Evolutionary conservation across 106 monocot genomes (phyloP), one percentile per base, ranked within the genome.

Genomic region (Acorus gramineus): DNA sequence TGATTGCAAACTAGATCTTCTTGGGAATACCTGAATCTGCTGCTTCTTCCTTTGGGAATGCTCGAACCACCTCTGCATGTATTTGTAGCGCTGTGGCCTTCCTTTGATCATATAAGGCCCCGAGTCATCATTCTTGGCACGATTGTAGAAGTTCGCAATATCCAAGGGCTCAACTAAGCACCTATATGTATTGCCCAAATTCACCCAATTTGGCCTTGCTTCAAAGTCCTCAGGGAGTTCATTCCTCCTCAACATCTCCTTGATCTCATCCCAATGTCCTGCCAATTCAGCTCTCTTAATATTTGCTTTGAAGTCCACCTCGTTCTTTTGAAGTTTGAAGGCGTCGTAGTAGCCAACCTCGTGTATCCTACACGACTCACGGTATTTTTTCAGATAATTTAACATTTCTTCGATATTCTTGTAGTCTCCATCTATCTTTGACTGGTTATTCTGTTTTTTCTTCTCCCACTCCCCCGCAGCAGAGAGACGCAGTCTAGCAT

Each of bases 71-170:
- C 60, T 75, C 47, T 83, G 79, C 3, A 75, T 75, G 56, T 68
- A 83, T n/a, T 53, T 68, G 56, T 79, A 76, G 4, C 83, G 75
- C 11, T 56, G 70, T 3, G 83, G 83, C 54, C 83, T 71, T 7
- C 83, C 83, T 56, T 76, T 79, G 6, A 48, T 60, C 63, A 83
- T 56, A 61, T 83, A 83, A 8, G 83, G 67, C 4, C 83, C 83
- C 1, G 83, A 79, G 59, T 83, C 83, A 56, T 79, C 83, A 55
- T 83, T 83, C 76, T 79, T 83, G 1, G 71, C 59, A 43, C 76
- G 83, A 47, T 79, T 68, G 60, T 83, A 79, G 62, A 79, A 83
- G 68, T 83, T 83, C 55, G 83, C 83, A 14, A 83, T 79, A 65
- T 83, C 83, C 62, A 83, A 66, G 14, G 83, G 83, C 55, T 83